These are phyloP conservation scores for Exidia glandulosa DNA, from an alignment of 768 basidiomycete species.

Conservation along the genomic window DNA sequence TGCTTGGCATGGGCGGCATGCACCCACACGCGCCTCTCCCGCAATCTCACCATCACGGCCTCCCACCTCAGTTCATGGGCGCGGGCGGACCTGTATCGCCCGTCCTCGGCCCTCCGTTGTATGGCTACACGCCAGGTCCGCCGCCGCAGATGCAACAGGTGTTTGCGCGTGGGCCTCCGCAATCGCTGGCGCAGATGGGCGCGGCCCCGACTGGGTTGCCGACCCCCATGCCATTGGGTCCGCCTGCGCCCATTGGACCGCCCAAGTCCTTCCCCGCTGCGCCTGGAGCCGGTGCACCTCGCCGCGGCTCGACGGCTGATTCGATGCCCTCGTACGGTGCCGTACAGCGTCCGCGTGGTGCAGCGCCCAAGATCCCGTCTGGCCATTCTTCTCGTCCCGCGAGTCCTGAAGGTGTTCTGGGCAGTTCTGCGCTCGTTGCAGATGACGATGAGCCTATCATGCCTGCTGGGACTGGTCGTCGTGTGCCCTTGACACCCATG, in stretches of 20 bases:
- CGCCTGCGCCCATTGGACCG: conserved; percentile 2
- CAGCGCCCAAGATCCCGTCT: conserved; percentile 35
- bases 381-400: conserved; percentile 37
- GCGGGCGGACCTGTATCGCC: background rate
- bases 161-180: background rate
- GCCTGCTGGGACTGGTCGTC: conserved; percentile 31
- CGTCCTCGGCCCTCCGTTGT: background rate
- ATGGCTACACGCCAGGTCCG: background rate
- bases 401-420: conserved; percentile 55
- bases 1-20: background rate
- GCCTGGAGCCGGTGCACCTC: background rate
- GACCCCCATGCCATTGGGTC: background rate
- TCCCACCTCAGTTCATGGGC: background rate
- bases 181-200: background rate
- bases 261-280: background rate
- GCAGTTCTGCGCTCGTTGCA: conserved; percentile 65
- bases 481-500: conserved; percentile 6
- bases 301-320: background rate
- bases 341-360: conserved; percentile 1
- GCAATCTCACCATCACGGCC: background rate
- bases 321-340: conserved; percentile 19
- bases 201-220: no score
- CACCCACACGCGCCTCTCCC: background rate
- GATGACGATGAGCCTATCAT: conserved; percentile 73
- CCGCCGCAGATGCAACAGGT: background rate